Evolutionary conservation across 2,329 filamentous ascomycete species (phyloP), one percentile per base, ranked within the genome.

Genomic region (Cladosporium sp.): DNA sequence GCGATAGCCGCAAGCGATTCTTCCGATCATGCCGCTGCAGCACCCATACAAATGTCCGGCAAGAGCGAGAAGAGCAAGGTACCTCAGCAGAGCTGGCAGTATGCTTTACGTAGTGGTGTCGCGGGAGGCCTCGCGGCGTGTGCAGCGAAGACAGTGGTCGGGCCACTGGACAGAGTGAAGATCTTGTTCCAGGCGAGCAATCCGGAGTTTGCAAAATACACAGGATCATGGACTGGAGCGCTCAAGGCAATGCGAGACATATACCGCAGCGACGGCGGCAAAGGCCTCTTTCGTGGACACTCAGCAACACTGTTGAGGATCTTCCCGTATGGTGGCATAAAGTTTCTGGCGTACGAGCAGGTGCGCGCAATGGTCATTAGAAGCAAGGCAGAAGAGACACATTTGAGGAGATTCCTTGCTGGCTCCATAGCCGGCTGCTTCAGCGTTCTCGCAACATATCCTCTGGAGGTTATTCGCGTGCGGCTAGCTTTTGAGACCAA

Each of bases 281-380:
- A 77, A 9, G 93, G 93, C 1, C 78, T 98, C 6, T 98, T 90
- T 72, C 86, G 93, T 49, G 93, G 93, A 6, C 93, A 98, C 69
- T 96, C 90, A 3, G 93, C 91, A 2, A 98, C 93, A 0, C 76
- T 98, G 2, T 78, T 97, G 49, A 85, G 93, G 58, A 95, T 98
- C 58, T 98, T 97, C 63, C 93, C 93, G 5, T 98, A 98, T 69
- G 93, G 92, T 13, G 92, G 88, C 43, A 95, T 97, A 72, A 98
- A 98, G 67, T 98, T 98, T 66, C 81, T 98, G 40, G 91, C 92
- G 43, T 98, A 98, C 74, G 93, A 98, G 70, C 93, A 98, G 71
- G 89, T 96, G 59, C 87, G 93, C 55, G 82, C 86, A 10, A 64
- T 84, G 11, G 66, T 97, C 32, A 97, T 98, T 56, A 81, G 80